These are phyloP conservation scores for Gynochthodes officinalis DNA, from an alignment of 257 asterid species.

Conservation along the genomic window DNA sequence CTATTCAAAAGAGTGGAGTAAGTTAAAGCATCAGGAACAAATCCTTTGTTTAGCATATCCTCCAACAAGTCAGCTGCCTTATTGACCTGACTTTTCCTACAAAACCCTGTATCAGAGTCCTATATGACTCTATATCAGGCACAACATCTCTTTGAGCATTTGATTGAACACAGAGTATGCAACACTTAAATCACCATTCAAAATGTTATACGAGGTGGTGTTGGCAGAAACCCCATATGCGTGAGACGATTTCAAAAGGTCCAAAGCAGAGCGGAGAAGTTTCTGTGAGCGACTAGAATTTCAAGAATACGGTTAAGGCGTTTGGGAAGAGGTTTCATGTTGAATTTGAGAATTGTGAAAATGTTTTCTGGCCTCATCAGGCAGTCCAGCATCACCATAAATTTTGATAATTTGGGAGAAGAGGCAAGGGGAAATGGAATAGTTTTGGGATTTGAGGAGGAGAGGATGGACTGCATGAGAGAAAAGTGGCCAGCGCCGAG, in stretches of 20 bases:
- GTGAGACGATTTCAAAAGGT: constrained; percentile 72
- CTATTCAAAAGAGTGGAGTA: constrained; percentile 78
- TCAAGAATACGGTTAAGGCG: constrained; percentile 76
- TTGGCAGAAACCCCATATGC: constrained; percentile 58
- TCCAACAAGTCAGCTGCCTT: constrained; percentile 78
- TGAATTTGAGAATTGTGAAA: constrained; percentile 75
- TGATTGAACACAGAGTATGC: constrained; percentile 67
- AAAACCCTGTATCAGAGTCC: constrained; percentile 80
- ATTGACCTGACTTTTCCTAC: constrained; percentile 91
- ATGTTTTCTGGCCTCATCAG: constrained; percentile 72
- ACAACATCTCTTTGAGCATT: constrained; percentile 72
- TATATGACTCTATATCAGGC: constrained; percentile 77
- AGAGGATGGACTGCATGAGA: constrained; percentile 56
- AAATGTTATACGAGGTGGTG: constrained; percentile 68
- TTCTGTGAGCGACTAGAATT: constrained; percentile 51
- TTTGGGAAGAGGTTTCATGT: constrained; percentile 58
- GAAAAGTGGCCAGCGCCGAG: constrained; percentile 71
- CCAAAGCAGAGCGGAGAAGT: constrained; percentile 68
- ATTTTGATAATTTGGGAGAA: constrained; percentile 70
- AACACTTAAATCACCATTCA: constrained; percentile 66
- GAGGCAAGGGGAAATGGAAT: constrained; percentile 60
- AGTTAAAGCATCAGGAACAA: constrained; percentile 69
- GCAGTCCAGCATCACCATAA: constrained; percentile 69
- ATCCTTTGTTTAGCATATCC: constrained; percentile 97
- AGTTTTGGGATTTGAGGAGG: constrained; percentile 50